A percentile compares a stretch with the other conserved stretches of the same genome.
These are phyloP conservation scores for Oehlia diaphana DNA, from an alignment of 192 early-diverging fungal species.

Conservation along the genomic window DNA sequence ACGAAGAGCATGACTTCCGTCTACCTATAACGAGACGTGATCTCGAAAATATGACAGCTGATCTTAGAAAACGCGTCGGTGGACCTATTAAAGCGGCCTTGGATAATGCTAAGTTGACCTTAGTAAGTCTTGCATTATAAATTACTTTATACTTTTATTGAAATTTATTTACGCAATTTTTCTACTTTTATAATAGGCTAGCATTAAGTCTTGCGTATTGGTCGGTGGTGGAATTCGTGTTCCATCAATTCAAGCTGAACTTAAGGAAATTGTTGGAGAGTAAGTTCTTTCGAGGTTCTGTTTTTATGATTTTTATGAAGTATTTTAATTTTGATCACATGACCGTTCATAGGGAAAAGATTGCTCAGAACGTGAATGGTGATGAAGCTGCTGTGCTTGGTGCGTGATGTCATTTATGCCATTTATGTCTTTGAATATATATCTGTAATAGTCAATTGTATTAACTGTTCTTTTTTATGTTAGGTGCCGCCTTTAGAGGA, in stretches of 20 bases:
- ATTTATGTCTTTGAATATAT: neutral
- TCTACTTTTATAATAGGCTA: slow-evolving; percentile 36
- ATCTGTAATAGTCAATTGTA: neutral
- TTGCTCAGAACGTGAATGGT: slow-evolving; percentile 92
- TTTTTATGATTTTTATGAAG: neutral
- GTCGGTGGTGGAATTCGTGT: slow-evolving; percentile 92
- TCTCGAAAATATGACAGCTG: slow-evolving; percentile 69
- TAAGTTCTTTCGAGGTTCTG: slow-evolving; percentile 27
- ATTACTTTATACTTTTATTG: slow-evolving; percentile 4
- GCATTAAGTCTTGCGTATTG: slow-evolving; percentile 87
- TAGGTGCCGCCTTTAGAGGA: slow-evolving; percentile 84
- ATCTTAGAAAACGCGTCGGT: slow-evolving; percentile 67
- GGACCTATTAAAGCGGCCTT: slow-evolving; percentile 77
- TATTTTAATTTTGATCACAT: too few species aligned
- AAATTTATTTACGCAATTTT: neutral
- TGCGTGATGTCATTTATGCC: neutral
- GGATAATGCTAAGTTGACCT: slow-evolving; percentile 60
- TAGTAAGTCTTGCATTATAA: slow-evolving; percentile 38
- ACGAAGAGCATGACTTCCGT: slow-evolving; percentile 85
- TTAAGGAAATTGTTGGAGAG: slow-evolving; percentile 72
- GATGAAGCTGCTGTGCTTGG: slow-evolving; percentile 95
- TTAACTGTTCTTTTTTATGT: neutral
- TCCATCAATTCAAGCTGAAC: slow-evolving; percentile 76
- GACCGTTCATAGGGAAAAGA: slow-evolving; percentile 58
- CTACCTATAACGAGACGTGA: slow-evolving; percentile 72